These are phyloP conservation scores for Aureobasidium mangrovei DNA, from an alignment of 2,329 filamentous ascomycete species.

Conservation along the genomic window DNA sequence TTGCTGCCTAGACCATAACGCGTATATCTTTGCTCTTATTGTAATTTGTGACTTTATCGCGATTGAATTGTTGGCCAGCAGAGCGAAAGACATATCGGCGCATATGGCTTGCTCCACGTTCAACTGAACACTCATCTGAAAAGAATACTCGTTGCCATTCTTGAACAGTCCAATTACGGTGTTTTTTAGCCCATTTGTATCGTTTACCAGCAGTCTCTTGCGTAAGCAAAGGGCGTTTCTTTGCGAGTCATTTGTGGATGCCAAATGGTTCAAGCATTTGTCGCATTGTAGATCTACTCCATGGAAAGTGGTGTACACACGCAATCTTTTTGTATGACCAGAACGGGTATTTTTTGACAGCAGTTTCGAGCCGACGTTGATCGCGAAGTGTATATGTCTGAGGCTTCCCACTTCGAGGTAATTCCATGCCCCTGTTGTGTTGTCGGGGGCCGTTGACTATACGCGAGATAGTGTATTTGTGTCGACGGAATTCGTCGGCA, in stretches of 20 bases:
- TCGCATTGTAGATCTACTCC: neutral
- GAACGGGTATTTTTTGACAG: neutral
- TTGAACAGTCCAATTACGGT: neutral
- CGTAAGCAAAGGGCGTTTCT: neutral
- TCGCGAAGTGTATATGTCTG: neutral
- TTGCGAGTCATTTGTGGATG: neutral
- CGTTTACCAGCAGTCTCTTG: neutral
- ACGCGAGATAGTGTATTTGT: neutral
- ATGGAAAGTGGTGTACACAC: neutral
- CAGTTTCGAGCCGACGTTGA: neutral
- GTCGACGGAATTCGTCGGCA: neutral
- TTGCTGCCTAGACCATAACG: neutral
- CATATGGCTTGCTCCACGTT: neutral
- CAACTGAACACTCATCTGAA: conserved; percentile 2
- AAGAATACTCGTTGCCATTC: neutral
- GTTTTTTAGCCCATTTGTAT: neutral
- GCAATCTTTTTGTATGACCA: neutral
- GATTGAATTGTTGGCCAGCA: neutral
- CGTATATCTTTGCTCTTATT: conserved; percentile 2
- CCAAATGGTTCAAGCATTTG: neutral
- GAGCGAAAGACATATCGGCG: neutral
- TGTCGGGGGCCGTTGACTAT: neutral
- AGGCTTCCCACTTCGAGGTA: neutral
- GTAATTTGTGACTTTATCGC: neutral
- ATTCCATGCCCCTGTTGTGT: neutral